Conservation (phyloP, 2,329 filamentous ascomycete genomes). For the Aspergillus caelatus region DNA sequence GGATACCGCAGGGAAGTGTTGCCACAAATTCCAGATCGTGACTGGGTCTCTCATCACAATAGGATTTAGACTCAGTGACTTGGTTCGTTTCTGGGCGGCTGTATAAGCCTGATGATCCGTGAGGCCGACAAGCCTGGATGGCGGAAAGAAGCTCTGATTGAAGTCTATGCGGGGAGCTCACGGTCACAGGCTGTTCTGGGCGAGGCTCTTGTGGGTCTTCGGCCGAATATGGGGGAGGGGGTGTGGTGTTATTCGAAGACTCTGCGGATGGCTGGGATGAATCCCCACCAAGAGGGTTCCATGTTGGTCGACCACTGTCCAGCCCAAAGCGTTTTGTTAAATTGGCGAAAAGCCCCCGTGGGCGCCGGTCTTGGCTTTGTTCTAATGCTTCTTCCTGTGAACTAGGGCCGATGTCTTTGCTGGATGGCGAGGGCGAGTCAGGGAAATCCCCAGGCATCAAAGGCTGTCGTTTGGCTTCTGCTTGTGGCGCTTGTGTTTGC, state of each 20-base stretch:
- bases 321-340: conserved; percentile 70
- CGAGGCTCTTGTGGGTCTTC: conserved; percentile 36
- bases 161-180: conserved; percentile 45
- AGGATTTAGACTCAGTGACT: conserved; percentile 80
- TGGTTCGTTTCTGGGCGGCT: conserved; percentile 69
- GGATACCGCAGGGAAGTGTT: conserved; percentile 70
- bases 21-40: conserved; percentile 74
- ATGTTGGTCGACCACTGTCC: conserved; percentile 49
- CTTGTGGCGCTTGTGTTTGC: conserved; percentile 27
- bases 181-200: conserved; percentile 34
- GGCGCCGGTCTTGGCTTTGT: conserved; percentile 46
- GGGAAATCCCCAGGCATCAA: conserved; percentile 76
- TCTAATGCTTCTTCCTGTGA: conserved; percentile 26
- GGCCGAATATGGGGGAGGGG: conserved; percentile 46
- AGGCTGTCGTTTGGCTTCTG: conserved; percentile 37
- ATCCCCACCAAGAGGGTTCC: conserved; percentile 24
- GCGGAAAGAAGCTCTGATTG: conserved; percentile 67
- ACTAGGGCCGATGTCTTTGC: conserved; percentile 28
- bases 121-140: conserved; percentile 74
- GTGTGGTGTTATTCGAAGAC: conserved; percentile 23
- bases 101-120: conserved; percentile 74
- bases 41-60: conserved; percentile 77
- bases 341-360: conserved; percentile 66
- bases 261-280: conserved; percentile 27
- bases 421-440: conserved; percentile 68